phyloP scores from a whole-genome alignment of 1,284 basidiomycete genomes.

The Anthracocystis walkeri region DNA sequence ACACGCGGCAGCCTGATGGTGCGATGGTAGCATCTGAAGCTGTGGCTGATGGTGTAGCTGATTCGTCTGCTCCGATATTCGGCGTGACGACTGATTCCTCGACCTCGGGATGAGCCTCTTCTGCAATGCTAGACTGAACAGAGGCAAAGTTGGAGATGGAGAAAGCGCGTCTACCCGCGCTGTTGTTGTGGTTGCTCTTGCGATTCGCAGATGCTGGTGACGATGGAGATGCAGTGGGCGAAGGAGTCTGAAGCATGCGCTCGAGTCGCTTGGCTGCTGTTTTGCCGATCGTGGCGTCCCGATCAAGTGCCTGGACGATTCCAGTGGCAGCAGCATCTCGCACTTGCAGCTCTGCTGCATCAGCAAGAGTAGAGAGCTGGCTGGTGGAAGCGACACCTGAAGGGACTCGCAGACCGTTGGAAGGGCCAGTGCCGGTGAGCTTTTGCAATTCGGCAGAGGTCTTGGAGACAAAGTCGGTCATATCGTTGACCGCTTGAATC shows the following conservation, averaged over 20 bases:
- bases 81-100: not conserved
- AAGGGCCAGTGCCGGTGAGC: constrained; percentile 19
- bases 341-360: constrained; percentile 32
- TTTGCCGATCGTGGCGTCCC: constrained; percentile 57
- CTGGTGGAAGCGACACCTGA: constrained; percentile 17
- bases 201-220: constrained; percentile 15
- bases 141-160: constrained; percentile 39
- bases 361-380: constrained; percentile 19
- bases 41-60: not conserved
- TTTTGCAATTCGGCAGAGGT: constrained; percentile 32
- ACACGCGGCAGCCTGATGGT: constrained; percentile 6
- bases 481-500: constrained; percentile 39
- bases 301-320: constrained; percentile 49
- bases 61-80: not conserved
- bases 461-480: constrained; percentile 41
- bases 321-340: constrained; percentile 28
- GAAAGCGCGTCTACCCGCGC: constrained; percentile 27
- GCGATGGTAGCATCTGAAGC: not conserved
- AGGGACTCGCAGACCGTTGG: not conserved
- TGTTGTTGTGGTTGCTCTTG: not conserved
- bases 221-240: constrained; percentile 23
- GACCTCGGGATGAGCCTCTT: constrained; percentile 17
- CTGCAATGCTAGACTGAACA: constrained; percentile 33
- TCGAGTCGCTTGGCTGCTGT: constrained; percentile 58
- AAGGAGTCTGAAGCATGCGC: constrained; percentile 43